Evolutionary conservation across 2,329 filamentous ascomycete species (phyloP).

Genomic region (Seiridium unicorne): DNA sequence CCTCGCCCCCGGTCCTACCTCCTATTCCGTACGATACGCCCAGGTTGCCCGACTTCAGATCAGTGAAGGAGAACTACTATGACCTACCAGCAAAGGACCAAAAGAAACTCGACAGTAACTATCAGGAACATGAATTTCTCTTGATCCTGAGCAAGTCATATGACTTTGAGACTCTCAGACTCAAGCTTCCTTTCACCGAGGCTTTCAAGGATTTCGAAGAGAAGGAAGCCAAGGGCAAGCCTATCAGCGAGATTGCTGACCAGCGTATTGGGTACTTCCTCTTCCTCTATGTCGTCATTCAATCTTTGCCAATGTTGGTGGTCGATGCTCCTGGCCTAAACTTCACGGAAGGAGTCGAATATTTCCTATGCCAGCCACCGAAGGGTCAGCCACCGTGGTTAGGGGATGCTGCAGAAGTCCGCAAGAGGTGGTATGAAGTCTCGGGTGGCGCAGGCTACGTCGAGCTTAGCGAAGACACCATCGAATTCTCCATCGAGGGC

Average conservation of each 20-base stretch:
- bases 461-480: conserved; percentile 58
- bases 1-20: conserved; percentile 83
- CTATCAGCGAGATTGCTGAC: conserved; percentile 65
- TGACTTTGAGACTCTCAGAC: conserved; percentile 68
- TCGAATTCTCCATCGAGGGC: conserved; percentile 41
- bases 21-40: conserved; percentile 90
- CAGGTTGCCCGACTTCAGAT: conserved; percentile 67
- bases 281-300: conserved; percentile 75
- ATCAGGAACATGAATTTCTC: conserved; percentile 77
- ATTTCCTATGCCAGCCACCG: conserved; percentile 77
- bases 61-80: conserved; percentile 63
- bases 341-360: conserved; percentile 71
- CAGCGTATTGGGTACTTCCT: conserved; percentile 77
- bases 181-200: conserved; percentile 62
- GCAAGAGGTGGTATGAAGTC: conserved; percentile 73
- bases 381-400: conserved; percentile 74
- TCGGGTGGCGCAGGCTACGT: conserved; percentile 61
- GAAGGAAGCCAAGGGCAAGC: conserved; percentile 63
- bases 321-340: conserved; percentile 71
- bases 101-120: conserved; percentile 65
- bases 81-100: conserved; percentile 72
- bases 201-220: conserved; percentile 71
- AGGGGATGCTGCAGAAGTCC: conserved; percentile 60
- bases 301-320: conserved; percentile 75
- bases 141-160: conserved; percentile 78